Evolutionary conservation across 352 stramenopile species (phyloP).

Genomic region (Globisporangium spiculum): DNA sequence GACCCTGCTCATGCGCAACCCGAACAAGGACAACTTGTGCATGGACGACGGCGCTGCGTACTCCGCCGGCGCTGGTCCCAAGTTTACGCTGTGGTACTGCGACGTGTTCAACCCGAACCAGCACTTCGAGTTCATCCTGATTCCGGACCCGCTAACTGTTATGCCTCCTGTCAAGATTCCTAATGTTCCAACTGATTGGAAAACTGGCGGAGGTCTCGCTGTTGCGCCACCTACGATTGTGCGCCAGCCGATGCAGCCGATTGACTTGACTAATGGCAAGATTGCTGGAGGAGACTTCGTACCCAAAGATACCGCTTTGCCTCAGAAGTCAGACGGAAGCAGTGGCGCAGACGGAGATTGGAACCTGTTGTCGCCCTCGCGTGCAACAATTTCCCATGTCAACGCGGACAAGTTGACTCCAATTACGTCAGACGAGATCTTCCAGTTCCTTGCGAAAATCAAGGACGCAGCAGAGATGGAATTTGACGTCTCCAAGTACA

Average conservation of each 20-base stretch:
- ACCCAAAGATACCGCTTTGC: too few species aligned
- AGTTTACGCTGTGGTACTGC: constrained; percentile 18
- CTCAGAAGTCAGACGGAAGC: background rate
- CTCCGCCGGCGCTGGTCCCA: constrained; percentile 13
- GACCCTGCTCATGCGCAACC: constrained; percentile 28
- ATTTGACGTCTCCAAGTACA: background rate
- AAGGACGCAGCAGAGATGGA: background rate
- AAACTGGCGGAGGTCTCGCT: background rate
- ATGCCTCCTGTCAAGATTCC: background rate
- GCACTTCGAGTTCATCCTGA: constrained; percentile 30
- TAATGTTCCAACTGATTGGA: background rate
- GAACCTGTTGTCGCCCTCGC: background rate
- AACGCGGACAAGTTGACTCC: background rate
- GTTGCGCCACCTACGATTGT: background rate
- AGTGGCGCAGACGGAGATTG: background rate
- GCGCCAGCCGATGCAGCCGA: background rate
- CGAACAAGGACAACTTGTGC: constrained; percentile 27
- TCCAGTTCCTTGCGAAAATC: background rate
- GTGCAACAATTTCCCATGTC: background rate
- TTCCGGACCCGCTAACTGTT: background rate
- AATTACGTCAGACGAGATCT: background rate
- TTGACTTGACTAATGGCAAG: background rate
- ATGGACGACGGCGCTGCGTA: constrained; percentile 29
- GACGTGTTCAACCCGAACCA: constrained; percentile 30
- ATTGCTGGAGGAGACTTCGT: background rate